A percentile compares a stretch with the other conserved stretches of the same genome.
These are phyloP conservation scores for Blastosporella zonata DNA, from an alignment of 1,284 basidiomycete species.

Conservation along the genomic window DNA sequence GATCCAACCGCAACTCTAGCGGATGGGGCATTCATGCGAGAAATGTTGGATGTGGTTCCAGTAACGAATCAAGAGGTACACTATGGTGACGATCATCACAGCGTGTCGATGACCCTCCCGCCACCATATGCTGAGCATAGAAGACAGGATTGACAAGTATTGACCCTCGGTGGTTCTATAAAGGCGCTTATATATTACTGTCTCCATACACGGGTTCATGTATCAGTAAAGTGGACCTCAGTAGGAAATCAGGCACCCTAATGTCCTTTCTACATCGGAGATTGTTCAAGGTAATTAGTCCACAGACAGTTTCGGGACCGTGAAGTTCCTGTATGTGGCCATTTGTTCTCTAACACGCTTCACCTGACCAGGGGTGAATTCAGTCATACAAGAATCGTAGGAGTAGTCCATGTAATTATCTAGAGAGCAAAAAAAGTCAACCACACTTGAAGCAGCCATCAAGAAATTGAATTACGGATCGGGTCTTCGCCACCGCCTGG, in stretches of 20 bases:
- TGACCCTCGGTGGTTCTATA: too few relatives aligned
- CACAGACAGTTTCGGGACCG: background rate
- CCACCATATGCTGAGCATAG: background rate
- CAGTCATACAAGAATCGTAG: constrained; percentile 29
- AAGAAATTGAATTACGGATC: constrained; percentile 28
- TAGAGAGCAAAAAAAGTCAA: constrained; percentile 3
- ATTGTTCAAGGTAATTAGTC: too few relatives aligned
- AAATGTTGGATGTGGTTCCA: background rate
- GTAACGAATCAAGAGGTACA: background rate
- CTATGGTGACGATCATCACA: background rate
- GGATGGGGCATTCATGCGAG: background rate
- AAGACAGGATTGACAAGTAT: background rate
- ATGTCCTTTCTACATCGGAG: too few relatives aligned
- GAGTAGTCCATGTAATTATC: constrained; percentile 28
- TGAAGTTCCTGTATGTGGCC: constrained; percentile 11
- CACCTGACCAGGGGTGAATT: constrained; percentile 28
- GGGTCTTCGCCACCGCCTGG: constrained; percentile 31
- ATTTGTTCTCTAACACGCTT: constrained; percentile 14
- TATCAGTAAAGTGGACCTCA: too few relatives aligned
- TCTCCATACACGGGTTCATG: too few relatives aligned
- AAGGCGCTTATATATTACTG: too few relatives aligned
- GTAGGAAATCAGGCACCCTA: too few relatives aligned
- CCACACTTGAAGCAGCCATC: background rate
- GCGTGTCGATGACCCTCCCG: background rate
- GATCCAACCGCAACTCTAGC: background rate